Evolutionary conservation across 495 filamentous ascomycete species (phyloP).

Genomic region (Neurospora sp.): DNA sequence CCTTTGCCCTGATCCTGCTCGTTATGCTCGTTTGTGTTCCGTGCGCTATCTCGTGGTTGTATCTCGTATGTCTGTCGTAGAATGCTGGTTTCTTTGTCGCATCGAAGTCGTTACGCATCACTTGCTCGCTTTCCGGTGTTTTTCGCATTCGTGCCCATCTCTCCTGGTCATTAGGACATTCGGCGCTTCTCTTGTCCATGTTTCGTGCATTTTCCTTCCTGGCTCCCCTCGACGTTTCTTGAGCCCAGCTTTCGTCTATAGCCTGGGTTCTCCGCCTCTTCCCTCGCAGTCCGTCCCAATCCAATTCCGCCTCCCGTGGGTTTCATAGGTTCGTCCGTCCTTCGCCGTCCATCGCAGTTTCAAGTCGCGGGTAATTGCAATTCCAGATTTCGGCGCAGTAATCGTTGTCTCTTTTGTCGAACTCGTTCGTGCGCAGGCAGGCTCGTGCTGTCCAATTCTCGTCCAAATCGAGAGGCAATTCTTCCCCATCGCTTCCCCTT

Average conservation of each 20-base stretch:
- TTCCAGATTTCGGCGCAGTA: not conserved
- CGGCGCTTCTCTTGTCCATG: not conserved
- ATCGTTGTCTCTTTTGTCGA: not conserved
- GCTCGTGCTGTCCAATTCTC: not conserved
- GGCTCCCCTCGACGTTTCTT: not conserved
- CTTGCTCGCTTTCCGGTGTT: not conserved
- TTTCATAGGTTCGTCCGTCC: not conserved
- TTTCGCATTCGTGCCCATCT: not conserved
- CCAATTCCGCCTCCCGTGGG: not conserved
- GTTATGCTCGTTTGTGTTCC: not conserved
- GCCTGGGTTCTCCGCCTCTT: not conserved
- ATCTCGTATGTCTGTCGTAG: not conserved
- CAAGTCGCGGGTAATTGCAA: not conserved
- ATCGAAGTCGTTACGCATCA: not conserved
- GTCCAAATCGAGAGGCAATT: not conserved
- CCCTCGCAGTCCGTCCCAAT: not conserved
- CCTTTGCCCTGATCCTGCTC: not conserved
- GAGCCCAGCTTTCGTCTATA: not conserved
- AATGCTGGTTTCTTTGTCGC: not conserved
- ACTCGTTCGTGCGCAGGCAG: not conserved
- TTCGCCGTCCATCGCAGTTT: not conserved
- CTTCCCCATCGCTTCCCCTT: too few relatives aligned
- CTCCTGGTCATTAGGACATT: not conserved
- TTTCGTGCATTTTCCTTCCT: not conserved
- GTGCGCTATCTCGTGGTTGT: not conserved